Conservation (phyloP, 306 rosid genomes). For the Castanea mollissima region DNA sequence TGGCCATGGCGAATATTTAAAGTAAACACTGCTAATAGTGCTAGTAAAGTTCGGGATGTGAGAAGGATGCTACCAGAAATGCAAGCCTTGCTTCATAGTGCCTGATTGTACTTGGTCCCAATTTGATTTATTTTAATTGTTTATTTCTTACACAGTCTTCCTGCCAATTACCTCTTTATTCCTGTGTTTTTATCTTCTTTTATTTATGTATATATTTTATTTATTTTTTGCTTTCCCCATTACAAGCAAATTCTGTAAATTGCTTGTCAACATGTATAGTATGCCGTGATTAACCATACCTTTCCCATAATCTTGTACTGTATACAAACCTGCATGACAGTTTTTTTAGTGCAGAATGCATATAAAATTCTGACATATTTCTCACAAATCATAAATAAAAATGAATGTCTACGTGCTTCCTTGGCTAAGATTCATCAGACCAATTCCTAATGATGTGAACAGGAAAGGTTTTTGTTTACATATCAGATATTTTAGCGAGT, state of each 20-base stretch:
- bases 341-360: too few species aligned
- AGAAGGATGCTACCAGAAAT: slow-evolving; percentile 72
- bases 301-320: background rate
- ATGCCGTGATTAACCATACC: background rate
- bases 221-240: background rate
- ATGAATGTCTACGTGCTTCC: background rate
- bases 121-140: background rate
- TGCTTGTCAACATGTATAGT: background rate
- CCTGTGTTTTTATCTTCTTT: too few species aligned
- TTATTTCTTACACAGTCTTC: background rate
- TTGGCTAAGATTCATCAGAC: background rate
- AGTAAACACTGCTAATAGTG: slow-evolving; percentile 23
- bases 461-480: background rate
- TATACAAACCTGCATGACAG: background rate
- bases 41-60: slow-evolving; percentile 33
- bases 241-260: background rate
- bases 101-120: background rate
- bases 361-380: too few species aligned
- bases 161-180: background rate
- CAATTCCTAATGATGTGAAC: background rate
- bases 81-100: slow-evolving; percentile 54
- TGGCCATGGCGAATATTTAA: slow-evolving; percentile 80
- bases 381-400: too few species aligned
- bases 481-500: too few species aligned
- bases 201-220: too few species aligned